Evolutionary conservation across 2,329 filamentous ascomycete genomes (phyloP).

Genomic region (Sclerotinia spermophila): DNA sequence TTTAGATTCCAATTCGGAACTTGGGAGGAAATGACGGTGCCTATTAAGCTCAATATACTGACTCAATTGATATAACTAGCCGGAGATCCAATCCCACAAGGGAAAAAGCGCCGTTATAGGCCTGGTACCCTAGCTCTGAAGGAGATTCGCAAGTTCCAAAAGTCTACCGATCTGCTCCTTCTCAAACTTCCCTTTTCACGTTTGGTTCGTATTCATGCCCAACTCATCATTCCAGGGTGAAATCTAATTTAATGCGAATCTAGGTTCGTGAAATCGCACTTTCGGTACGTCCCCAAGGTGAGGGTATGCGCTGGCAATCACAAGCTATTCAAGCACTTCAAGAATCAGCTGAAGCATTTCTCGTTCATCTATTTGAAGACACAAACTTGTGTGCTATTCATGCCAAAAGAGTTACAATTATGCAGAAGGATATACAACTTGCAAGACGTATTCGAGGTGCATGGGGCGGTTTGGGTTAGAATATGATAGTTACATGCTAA

Average conservation of each 20-base stretch:
- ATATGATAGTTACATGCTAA: neutral
- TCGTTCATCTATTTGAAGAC: constrained; percentile 95
- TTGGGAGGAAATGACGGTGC: neutral
- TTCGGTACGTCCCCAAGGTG: constrained; percentile 56
- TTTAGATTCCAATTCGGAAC: too few species aligned
- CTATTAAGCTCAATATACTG: neutral
- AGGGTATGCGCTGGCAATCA: constrained; percentile 89
- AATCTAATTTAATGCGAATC: neutral
- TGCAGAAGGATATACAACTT: constrained; percentile 97
- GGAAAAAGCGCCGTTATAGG: constrained; percentile 61
- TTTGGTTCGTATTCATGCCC: constrained; percentile 48
- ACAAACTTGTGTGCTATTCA: constrained; percentile 95
- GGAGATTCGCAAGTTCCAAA: constrained; percentile 90
- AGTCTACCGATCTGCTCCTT: constrained; percentile 81
- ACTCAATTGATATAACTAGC: constrained; percentile 45
- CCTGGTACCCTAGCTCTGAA: constrained; percentile 83
- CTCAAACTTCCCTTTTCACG: constrained; percentile 76
- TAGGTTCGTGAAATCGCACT: constrained; percentile 71
- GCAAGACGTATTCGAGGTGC: constrained; percentile 74
- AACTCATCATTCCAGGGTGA: too few species aligned
- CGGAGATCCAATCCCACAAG: constrained; percentile 67
- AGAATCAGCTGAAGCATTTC: constrained; percentile 92
- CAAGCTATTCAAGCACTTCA: constrained; percentile 91
- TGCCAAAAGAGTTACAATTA: constrained; percentile 93
- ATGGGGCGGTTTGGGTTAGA: constrained; percentile 64